Conservation (phyloP, 176 grass and related monocot species). For the Oryza glumipatula region DNA sequence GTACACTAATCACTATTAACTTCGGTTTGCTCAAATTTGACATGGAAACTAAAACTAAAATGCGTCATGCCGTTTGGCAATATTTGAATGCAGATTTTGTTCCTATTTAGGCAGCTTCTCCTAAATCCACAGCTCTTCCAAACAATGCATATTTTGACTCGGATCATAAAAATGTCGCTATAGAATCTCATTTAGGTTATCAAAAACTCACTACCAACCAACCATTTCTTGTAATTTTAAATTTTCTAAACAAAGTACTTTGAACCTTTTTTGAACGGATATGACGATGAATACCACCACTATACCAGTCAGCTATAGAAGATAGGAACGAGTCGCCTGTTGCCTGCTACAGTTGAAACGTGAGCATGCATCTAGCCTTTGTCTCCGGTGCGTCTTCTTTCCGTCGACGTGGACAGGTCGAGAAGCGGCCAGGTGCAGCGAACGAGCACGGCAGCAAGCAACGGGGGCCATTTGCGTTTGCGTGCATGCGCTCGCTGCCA, state of each 20-base stretch:
- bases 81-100: not conserved
- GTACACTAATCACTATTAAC: not conserved
- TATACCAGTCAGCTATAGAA: not conserved
- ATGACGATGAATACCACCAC: not conserved
- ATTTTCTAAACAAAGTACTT: no score
- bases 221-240: no score
- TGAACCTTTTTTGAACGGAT: not conserved
- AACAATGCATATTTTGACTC: no score
- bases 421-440: not conserved
- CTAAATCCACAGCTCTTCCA: no score
- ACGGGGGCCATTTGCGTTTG: not conserved
- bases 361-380: not conserved
- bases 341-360: constrained; percentile 12
- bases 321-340: not conserved
- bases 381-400: not conserved
- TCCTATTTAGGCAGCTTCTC: no score
- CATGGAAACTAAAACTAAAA: not conserved
- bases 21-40: not conserved
- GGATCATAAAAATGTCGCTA: no score
- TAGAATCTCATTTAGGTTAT: no score
- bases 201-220: no score
- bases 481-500: not conserved
- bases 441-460: not conserved
- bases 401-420: not conserved
- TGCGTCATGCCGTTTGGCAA: not conserved